A percentile compares a stretch with the other conserved stretches of the same genome.
Conservation (phyloP, 202 grass and related monocot species). For the Musa balbisiana region DNA sequence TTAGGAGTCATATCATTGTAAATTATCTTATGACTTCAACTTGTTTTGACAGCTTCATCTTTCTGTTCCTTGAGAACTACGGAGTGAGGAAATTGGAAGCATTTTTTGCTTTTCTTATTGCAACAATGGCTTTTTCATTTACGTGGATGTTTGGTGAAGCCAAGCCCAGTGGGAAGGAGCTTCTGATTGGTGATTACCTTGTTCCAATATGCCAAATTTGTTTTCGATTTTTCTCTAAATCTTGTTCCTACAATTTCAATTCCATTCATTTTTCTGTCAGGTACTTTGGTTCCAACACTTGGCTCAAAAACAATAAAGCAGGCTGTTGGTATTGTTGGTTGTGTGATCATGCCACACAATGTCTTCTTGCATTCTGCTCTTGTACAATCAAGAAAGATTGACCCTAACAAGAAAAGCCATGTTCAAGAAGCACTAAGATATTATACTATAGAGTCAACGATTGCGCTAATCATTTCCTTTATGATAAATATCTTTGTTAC, state of each 20-base stretch:
- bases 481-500: constrained; percentile 16
- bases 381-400: constrained; percentile 10
- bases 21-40: not conserved
- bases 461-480: constrained; percentile 5
- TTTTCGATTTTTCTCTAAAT: not conserved
- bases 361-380: constrained; percentile 20
- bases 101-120: constrained; percentile 14
- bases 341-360: constrained; percentile 17
- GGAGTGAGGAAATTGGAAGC: constrained; percentile 17
- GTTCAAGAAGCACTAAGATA: constrained; percentile 18
- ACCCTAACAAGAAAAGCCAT: constrained; percentile 17
- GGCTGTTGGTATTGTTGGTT: constrained; percentile 16
- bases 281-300: constrained; percentile 11
- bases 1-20: not conserved
- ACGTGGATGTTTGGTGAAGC: constrained; percentile 11
- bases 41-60: constrained; percentile 11
- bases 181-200: not conserved
- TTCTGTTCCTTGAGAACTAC: constrained; percentile 17
- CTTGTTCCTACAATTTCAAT: not conserved
- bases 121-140: constrained; percentile 11
- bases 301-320: constrained; percentile 16
- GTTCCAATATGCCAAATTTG: not conserved
- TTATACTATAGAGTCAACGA: constrained; percentile 7
- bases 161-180: not conserved
- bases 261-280: not conserved